Evolutionary conservation across 2,329 filamentous ascomycete species (phyloP), one percentile per base, ranked within the genome.

Genomic region (Elsinoe ampelina): DNA sequence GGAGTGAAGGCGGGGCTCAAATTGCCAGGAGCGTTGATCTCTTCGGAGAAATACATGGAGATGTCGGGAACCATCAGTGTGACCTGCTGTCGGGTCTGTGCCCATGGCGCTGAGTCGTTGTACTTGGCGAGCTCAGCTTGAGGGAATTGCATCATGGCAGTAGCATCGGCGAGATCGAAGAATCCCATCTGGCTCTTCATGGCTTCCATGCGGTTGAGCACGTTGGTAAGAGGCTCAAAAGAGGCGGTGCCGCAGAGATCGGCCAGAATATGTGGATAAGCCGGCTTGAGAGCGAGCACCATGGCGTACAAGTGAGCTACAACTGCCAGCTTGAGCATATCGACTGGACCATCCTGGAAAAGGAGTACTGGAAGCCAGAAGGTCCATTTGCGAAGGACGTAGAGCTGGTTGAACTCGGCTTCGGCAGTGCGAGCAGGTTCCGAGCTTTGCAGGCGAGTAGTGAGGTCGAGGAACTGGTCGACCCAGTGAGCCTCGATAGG

Each of bases 361-460:
- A 91, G 86, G 62, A 84, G 83, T 34, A 95, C 84, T 0, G 93
- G 93, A 57, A 95, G 82, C 90, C 92, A 97, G 73, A 97, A 95
- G 13, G 97, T 81, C 90, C 92, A 96, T 63, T 88, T 87, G 57
- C 91, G 82, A 58, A 98, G 80, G 8, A 89, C 85, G 61, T 95
- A 91, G 10, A 97, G 81, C 61, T 91, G 87, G 66, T 90, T 86
- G 68, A 96, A 97, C 67, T 95, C 89, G 67, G 95, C 84, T 61
- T 89, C 85, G 20, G 90, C 83, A 1, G 72, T 72, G 54, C 73
- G 70, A 13, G 75, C 68, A 34, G 73, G 68, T 26, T 63, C 67
- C 1, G 73, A 71, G 30, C 65, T 63, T 58, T 72, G 65, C 34
- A 78, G 63, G 11, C 73, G 72, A 55, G 77, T 72, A 22, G 78